Evolutionary conservation across 768 basidiomycete genomes (phyloP).

Genomic region (Russula foetens): DNA sequence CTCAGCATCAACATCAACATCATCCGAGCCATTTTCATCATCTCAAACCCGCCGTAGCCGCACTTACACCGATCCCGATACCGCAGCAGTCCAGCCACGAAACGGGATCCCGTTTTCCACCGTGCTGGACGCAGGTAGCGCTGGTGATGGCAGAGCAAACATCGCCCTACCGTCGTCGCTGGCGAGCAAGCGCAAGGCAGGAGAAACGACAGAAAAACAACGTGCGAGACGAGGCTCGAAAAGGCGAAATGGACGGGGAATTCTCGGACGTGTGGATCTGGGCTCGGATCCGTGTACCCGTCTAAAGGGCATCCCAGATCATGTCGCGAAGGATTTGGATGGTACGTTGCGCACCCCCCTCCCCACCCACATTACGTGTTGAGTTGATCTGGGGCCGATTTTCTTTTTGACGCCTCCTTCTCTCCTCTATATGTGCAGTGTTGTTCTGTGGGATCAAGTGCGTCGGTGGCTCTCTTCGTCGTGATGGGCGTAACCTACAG

Average conservation of each 20-base stretch:
- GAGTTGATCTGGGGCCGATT: background rate
- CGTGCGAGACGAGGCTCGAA: too few relatives aligned
- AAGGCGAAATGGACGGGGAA: too few relatives aligned
- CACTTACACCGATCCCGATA: background rate
- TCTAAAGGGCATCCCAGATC: conserved; percentile 49
- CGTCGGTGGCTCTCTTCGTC: conserved; percentile 10
- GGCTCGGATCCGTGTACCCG: too few relatives aligned
- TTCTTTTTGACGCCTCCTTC: background rate
- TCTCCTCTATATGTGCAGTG: conserved; percentile 34
- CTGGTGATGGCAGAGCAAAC: too few relatives aligned
- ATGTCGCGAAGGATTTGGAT: conserved; percentile 45
- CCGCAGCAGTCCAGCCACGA: background rate
- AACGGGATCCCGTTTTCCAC: background rate
- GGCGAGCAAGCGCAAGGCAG: too few relatives aligned
- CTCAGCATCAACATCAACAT: background rate
- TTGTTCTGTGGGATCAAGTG: conserved; percentile 86
- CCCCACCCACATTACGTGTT: too few relatives aligned
- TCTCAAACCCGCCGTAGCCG: background rate
- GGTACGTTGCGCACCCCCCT: conserved; percentile 38
- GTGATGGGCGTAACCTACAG: background rate
- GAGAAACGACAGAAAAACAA: too few relatives aligned
- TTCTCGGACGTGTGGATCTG: too few relatives aligned
- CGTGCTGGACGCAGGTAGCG: too few relatives aligned
- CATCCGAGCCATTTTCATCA: background rate
- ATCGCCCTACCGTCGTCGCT: too few relatives aligned